Evolutionary conservation across 169 alveolate genomes (phyloP), one percentile per base, ranked within the genome.

Genomic region (Babesia ovata): DNA sequence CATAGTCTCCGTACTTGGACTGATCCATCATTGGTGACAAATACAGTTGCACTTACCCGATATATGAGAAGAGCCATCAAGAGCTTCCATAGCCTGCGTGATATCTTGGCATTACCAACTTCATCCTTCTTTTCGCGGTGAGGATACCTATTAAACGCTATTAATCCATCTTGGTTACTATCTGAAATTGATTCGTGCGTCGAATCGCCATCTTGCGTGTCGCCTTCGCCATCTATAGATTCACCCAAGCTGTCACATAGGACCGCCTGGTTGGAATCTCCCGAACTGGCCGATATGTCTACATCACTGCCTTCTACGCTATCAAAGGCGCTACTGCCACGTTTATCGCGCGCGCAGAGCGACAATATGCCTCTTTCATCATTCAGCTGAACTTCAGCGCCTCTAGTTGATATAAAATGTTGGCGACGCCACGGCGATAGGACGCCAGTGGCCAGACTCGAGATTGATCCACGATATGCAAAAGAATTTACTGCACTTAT

Each of bases 81-180:
- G 13, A 74, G 9, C 56, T 69, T 82, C 89, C 85, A 67, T 36
- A 82, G 28, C 56, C 76, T 59, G 33, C 66, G 75, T 7, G 89
- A 82, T 63, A 82, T 58, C 61, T 73, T 82, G 46, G 48, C 45
- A 24, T 63, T 70, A 4, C 56, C 65, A 21, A n/a, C 73, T 11
- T 22, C 36, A 63, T 21, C 69, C 24, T 46, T 63, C 26, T 44
- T 50, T 14, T 36, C 71, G 14, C 24, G 17, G 28, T 44, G 12
- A 9, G 54, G 11, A 48, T 50, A 46, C 36, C 65, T 33, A 24
- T 36, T 7, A 28, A 61, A 61, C 17, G 48, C 60, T 22, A 60
- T 61, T 33, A 39, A 48, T 13, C 29, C 42, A 12, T 36, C 56
- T 1, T 0, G 4, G 13, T 36, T 53, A 42, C 2, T 19, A 11